Conservation (phyloP, 306 rosid species). For the Cicer bijugum region DNA sequence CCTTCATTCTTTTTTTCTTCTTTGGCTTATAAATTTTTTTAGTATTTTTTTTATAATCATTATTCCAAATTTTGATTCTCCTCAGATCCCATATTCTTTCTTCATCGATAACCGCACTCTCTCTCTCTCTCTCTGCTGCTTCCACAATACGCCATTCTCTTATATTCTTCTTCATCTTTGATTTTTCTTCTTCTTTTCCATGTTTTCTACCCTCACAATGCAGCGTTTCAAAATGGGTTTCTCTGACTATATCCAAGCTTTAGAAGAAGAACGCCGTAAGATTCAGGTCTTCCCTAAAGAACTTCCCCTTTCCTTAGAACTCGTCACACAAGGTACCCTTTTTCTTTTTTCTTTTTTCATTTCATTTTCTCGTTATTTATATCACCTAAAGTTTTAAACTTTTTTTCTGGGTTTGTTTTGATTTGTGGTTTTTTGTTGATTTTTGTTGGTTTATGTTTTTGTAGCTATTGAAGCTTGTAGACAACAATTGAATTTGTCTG, state of each 20-base stretch:
- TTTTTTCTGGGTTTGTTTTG: conserved; percentile 27
- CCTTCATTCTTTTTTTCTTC: conserved; percentile 15
- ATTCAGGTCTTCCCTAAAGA: conserved; percentile 76
- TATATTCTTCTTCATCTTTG: conserved; percentile 1
- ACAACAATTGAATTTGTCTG: conserved; percentile 56
- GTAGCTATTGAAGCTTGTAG: conserved; percentile 79
- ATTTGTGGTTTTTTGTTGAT: not conserved
- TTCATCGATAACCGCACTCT: conserved; percentile 37
- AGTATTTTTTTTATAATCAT: conserved; percentile 46
- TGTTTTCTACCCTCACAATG: conserved; percentile 59
- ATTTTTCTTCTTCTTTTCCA: conserved; percentile 10
- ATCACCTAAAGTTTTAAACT: conserved; percentile 1
- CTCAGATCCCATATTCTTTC: conserved; percentile 64
- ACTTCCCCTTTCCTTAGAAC: conserved; percentile 81
- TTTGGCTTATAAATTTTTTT: conserved; percentile 53
- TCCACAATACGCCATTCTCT: conserved; percentile 45
- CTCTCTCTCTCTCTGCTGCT: conserved; percentile 43
- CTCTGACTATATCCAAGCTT: conserved; percentile 60
- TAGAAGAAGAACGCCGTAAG: conserved; percentile 70
- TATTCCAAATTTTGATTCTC: conserved; percentile 71
- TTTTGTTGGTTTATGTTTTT: not conserved
- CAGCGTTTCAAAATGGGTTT: conserved; percentile 54
- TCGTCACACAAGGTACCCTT: conserved; percentile 72
- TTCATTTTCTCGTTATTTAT: not conserved
- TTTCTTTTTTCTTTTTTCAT: not conserved